Evolutionary conservation across 2,329 filamentous ascomycete species (phyloP).

Genomic region (Claviceps sp.): DNA sequence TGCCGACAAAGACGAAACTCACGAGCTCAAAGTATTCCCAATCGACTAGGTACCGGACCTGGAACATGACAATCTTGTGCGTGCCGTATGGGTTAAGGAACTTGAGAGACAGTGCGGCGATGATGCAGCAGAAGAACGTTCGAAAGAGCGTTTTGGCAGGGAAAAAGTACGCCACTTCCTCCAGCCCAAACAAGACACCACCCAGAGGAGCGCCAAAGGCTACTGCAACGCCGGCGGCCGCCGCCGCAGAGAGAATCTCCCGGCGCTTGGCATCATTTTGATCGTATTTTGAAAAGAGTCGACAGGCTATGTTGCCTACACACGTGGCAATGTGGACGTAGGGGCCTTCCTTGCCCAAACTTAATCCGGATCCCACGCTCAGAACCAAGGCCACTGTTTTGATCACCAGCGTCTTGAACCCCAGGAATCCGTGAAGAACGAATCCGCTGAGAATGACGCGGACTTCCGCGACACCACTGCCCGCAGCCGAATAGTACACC

Average conservation of each 20-base stretch:
- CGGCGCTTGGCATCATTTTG: constrained; percentile 86
- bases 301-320: constrained; percentile 87
- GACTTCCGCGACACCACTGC: constrained; percentile 92
- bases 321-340: constrained; percentile 97
- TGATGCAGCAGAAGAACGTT: constrained; percentile 97
- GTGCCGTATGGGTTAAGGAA: constrained; percentile 95
- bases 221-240: constrained; percentile 82
- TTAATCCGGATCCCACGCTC: constrained; percentile 84
- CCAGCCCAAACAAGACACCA: constrained; percentile 82
- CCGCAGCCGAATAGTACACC: constrained; percentile 91
- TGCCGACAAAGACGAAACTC: constrained; percentile 73
- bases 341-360: constrained; percentile 85
- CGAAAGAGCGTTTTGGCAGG: constrained; percentile 93
- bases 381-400: constrained; percentile 75
- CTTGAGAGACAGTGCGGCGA: constrained; percentile 79
- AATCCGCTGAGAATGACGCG: constrained; percentile 97
- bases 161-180: constrained; percentile 96
- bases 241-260: constrained; percentile 85
- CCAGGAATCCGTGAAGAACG: constrained; percentile 89
- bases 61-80: constrained; percentile 90
- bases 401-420: constrained; percentile 70
- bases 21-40: constrained; percentile 90
- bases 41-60: constrained; percentile 79
- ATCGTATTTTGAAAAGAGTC: constrained; percentile 89
- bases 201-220: constrained; percentile 83